Evolutionary conservation across 2,329 filamentous ascomycete species (phyloP), one percentile per base, ranked within the genome.

Genomic region (Penicillium sp.): DNA sequence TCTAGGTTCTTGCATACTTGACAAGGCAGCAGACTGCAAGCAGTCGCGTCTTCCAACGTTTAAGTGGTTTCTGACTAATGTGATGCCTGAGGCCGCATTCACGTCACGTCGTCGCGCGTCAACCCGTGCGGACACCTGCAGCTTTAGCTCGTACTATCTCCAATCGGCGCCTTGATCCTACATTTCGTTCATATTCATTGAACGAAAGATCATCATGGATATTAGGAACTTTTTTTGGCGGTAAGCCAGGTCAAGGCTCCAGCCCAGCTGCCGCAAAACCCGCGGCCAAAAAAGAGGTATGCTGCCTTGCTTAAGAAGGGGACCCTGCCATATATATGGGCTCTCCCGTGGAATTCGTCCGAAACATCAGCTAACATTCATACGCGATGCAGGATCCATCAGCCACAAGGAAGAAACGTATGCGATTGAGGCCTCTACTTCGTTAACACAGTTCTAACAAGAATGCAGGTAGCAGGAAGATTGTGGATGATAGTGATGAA

Each of bases 151-250:
- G n/a, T 24, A 22, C 48, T 13, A 8, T 11, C 29, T 29, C 47
- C 7, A 43, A 31, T 27, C 31, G 16, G 18, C 4, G 18, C 18
- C 9, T 14, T 11, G 34, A 40, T 5, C 27, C 44, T 43, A 5
- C 11, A 27, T 39, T 29, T 4, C 16, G 13, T 2, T 16, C 8
- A 43, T 22, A 7, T 42, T n/a, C 22, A 11, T 38, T 39, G 10
- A 32, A 22, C 42, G 4, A 43, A 14, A 14, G 1, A 5, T 42
- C 47, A 68, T 47, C 58, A 96, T 96, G 92, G 93, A 97, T 75
- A 97, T 97, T 68, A 84, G 92, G 69, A 91, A 82, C 65, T 97
- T 97, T 76, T 76, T 97, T 97, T 78, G 86, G 88, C 52, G 86
- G 89, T 57, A 92, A 92, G 73, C 84, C 85, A 48, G 81, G 83